Conservation (phyloP, 2,329 filamentous ascomycete genomes). For the Tolypocladium endophyticum region DNA sequence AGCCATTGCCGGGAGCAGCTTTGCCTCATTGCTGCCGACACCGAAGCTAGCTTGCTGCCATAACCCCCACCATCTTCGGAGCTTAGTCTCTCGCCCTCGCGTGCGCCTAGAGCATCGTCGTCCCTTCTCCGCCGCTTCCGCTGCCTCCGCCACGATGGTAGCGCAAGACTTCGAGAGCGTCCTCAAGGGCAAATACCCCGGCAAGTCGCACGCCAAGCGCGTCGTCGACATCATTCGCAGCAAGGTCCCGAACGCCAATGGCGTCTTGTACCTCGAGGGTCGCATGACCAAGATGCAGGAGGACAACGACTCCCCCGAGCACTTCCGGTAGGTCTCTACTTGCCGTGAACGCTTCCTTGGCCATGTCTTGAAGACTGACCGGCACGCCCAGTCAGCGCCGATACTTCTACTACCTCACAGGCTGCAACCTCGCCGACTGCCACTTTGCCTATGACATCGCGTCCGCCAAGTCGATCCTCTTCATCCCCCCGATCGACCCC, state of each 20-base stretch:
- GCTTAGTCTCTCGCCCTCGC: neutral
- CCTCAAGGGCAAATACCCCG: constrained; percentile 61
- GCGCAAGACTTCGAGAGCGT: constrained; percentile 37
- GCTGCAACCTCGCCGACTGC: constrained; percentile 70
- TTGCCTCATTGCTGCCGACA: no score
- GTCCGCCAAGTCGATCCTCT: constrained; percentile 66
- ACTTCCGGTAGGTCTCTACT: constrained; percentile 54
- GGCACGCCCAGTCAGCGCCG: constrained; percentile 59
- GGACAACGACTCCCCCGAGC: constrained; percentile 76
- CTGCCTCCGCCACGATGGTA: constrained; percentile 16
- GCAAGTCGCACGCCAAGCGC: constrained; percentile 73
- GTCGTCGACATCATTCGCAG: constrained; percentile 70
- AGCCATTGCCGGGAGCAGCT: neutral
- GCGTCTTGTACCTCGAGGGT: constrained; percentile 80
- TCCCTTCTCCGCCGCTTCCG: neutral
- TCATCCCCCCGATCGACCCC: constrained; percentile 82
- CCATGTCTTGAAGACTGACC: neutral
- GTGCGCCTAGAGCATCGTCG: neutral
- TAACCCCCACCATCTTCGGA: neutral
- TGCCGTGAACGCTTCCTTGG: neutral
- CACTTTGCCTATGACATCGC: constrained; percentile 72
- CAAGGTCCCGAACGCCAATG: constrained; percentile 51
- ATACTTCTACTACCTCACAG: constrained; percentile 90
- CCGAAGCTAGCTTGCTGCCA: neutral
- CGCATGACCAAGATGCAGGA: constrained; percentile 73